These are phyloP conservation scores for Tardiomyces depauwii DNA, from an alignment of 1,139 yeast genomes.

Conservation along the genomic window DNA sequence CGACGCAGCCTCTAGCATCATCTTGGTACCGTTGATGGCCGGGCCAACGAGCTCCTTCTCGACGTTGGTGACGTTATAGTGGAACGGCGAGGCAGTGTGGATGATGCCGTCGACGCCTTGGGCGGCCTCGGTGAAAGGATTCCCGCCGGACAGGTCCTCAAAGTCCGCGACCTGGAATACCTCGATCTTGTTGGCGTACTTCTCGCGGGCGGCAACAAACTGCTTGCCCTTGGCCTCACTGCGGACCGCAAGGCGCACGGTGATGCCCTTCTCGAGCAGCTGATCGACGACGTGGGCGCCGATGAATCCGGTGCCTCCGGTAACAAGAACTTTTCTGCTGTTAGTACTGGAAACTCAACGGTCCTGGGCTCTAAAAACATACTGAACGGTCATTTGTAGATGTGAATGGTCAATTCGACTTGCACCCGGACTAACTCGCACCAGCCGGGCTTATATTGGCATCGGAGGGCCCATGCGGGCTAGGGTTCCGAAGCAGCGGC, in stretches of 20 bases:
- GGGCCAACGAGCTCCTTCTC: conserved; percentile 32
- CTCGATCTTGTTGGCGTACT: conserved; percentile 2
- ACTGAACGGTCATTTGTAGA: too few species aligned
- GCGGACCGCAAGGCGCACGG: neutral
- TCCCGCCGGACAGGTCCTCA: conserved; percentile 22
- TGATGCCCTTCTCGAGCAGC: conserved; percentile 7
- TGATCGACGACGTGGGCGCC: conserved; percentile 32
- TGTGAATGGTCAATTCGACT: too few species aligned
- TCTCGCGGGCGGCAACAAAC: neutral
- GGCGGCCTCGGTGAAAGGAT: conserved; percentile 30
- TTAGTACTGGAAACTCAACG: too few species aligned
- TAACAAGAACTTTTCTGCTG: conserved; percentile 26
- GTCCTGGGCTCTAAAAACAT: too few species aligned
- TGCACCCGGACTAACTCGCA: too few species aligned
- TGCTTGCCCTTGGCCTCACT: neutral
- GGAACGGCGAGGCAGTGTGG: conserved; percentile 36
- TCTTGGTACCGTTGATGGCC: conserved; percentile 40
- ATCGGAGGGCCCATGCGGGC: too few species aligned
- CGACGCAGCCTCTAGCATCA: conserved; percentile 32
- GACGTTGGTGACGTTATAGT: neutral
- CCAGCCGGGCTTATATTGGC: too few species aligned
- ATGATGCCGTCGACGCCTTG: conserved; percentile 26
- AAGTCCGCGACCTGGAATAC: conserved; percentile 21
- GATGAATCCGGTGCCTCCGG: conserved; percentile 43
- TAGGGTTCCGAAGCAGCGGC: too few species aligned